Evolutionary conservation across 139 green algal species (phyloP), one percentile per base, ranked within the genome.

Genomic region (Asterochloris erici): DNA sequence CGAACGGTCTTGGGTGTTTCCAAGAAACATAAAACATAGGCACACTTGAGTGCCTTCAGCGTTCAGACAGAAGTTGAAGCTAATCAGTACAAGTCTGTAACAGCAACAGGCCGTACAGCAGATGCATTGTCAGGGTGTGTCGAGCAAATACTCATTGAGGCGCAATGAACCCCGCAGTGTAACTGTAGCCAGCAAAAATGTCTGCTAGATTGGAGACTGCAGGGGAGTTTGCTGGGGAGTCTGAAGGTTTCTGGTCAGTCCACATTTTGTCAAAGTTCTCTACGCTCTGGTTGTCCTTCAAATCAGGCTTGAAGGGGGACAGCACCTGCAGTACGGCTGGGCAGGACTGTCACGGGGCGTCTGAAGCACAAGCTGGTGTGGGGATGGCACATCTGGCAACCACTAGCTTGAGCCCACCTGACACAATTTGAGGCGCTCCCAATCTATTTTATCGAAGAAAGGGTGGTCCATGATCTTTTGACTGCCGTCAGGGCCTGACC

Each of bases 381-480:
- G 63, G 63, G 63, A 14, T 24, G 14, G 63, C 16, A 69, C 63
- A 69, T 24, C 14, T 69, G 63, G 14, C 16, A 69, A 24, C 14
- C 14, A 69, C 14, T 16, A 54, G 38, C 38, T 54, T 54, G 38
- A 54, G 79, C 84, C 71, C 0, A 99, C 74, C 83, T 95, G 62
- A 1, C 93, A 82, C 24, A 47, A 78, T 79, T 95, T 93, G 74
- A 99, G 89, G 86, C 90, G 90, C 61, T 87, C 74, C 96, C 96
- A 99, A 80, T 96, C 91, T 38, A 99, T 91, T 21, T 63, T 24
- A 29, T 82, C 91, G 91, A 99, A 99, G 88, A 98, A 99, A 61
- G 93, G 76, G 88, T 99, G 96, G 17, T 61, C 29, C 86, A 84
- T 90, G 14, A 92, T 84, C 62, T 86, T 90, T 0, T 89, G 90